Base-by-base conservation (phyloP, 2,329 filamentous ascomycete genomes). In the Arthrocladium fulminans region DNA sequence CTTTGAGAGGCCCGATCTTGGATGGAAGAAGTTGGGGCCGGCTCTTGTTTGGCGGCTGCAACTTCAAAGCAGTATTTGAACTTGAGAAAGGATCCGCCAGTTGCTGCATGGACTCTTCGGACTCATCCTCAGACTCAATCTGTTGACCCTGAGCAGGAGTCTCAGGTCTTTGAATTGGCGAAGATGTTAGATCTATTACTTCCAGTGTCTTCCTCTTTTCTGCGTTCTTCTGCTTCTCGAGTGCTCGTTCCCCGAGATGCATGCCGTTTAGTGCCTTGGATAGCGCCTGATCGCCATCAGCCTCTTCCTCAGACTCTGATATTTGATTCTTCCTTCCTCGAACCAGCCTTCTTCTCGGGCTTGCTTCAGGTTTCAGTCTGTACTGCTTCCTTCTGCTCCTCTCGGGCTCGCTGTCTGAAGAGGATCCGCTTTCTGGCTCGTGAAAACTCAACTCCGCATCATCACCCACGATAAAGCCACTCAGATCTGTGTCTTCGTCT, bases 241-340 rank as follows among this genome's bases (percentile, higher is more conserved):
- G 45, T 3, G 37, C 19, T 13, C 19, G 29, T 15, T 25, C 44
- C n/a, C 39, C 49, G 23, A 44, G 32, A 17, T 27, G 24, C 42
- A 50, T 41, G 19, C 34, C 25, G n/a, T 44, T 23, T 68, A 55
- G 47, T 60, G 64, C 51, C 58, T 64, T 40, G 54, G 59, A 30
- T 58, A 56, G 47, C 53, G 58, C 20, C 56, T 57, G 37, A 54
- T 54, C 8, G 46, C 49, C 25, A 56, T 55, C 6, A n/a, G 32
- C 32, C 54, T 54, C 66, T 23, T 67, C 63, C 27, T 69, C 54
- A 35, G 66, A 69, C 50, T 66, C 58, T 41, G 62, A 63, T 22
- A 49, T 51, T 42, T 47, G 45, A 5, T 46, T 37, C 24, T 15
- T 44, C 9, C 32, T 37, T 19, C 44, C 44, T 23, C 32, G 61